Percentiles rank a stretch among this genome's conserved stretches.
Evolutionary conservation across 73 alveolate species (phyloP).

Genomic region (Durusdinium trenchii): DNA sequence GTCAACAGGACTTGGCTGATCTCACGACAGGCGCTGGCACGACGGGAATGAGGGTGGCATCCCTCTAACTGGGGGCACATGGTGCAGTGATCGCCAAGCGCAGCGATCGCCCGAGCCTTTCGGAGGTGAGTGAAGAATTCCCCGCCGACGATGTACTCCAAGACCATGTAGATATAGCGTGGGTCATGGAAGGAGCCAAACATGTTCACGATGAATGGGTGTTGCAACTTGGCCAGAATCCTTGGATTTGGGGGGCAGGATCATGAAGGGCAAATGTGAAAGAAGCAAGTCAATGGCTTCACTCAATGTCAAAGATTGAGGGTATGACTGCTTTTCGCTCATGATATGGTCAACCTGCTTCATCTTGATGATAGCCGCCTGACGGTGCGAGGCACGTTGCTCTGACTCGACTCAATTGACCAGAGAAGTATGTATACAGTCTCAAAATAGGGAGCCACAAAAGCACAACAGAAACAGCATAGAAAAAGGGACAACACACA

Average conservation of each 20-base stretch:
- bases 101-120: background rate
- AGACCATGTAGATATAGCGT: conserved; percentile 97
- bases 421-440: too few relatives aligned
- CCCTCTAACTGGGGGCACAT: too few relatives aligned
- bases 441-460: too few relatives aligned
- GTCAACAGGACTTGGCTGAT: too few relatives aligned
- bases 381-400: background rate
- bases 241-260: too few relatives aligned
- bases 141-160: conserved; percentile 96
- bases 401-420: too few relatives aligned
- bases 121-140: conserved; percentile 96
- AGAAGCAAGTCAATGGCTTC: too few relatives aligned
- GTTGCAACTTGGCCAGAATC: conserved; percentile 97
- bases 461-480: too few relatives aligned
- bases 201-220: conserved; percentile 98
- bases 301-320: background rate
- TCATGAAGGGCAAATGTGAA: background rate
- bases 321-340: conserved; percentile 97
- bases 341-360: conserved; percentile 98
- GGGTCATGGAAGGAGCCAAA: conserved; percentile 97
- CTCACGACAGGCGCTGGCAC: too few relatives aligned
- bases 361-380: conserved; percentile 96
- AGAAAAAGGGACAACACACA: too few relatives aligned
- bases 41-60: too few relatives aligned
- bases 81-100: too few relatives aligned